Percentiles rank a stretch among this genome's conserved stretches.
These are phyloP conservation scores for Neurospora hispaniola DNA, from an alignment of 495 filamentous ascomycete species.

Conservation along the genomic window DNA sequence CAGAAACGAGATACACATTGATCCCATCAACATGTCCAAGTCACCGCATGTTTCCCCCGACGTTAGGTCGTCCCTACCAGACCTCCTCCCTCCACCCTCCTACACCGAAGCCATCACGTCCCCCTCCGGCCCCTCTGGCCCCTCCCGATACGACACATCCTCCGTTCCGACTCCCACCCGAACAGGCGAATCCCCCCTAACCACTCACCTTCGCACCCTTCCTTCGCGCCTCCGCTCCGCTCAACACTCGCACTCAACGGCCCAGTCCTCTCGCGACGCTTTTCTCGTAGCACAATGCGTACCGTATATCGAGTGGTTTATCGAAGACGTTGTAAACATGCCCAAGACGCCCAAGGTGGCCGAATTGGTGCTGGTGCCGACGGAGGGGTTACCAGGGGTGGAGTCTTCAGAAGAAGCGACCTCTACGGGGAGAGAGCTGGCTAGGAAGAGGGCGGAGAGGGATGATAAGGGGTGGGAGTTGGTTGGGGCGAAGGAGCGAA, in stretches of 20 bases:
- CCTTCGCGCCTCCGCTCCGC: conserved; percentile 27
- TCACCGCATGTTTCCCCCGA: background rate
- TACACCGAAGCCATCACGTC: conserved; percentile 20
- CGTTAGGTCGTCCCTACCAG: background rate
- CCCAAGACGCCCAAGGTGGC: conserved; percentile 13
- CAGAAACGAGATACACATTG: background rate
- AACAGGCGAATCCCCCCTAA: conserved; percentile 18
- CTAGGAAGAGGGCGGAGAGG: conserved; percentile 20
- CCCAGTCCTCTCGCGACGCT: conserved; percentile 23
- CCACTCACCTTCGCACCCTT: conserved; percentile 27
- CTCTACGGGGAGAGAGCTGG: conserved; percentile 21
- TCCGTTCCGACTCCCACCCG: conserved; percentile 9
- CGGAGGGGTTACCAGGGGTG: conserved; percentile 17
- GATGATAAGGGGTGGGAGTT: conserved; percentile 19
- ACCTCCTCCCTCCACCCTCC: conserved; percentile 21
- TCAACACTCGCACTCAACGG: conserved; percentile 17
- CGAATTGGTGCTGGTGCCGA: conserved; percentile 32
- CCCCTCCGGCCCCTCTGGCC: background rate
- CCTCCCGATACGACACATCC: background rate
- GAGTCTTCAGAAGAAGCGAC: conserved; percentile 16
- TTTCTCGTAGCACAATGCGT: conserved; percentile 24
- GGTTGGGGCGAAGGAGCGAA: conserved; percentile 25
- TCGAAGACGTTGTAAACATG: conserved; percentile 19
- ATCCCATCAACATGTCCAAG: background rate
- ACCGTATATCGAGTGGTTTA: conserved; percentile 28